Evolutionary conservation across 306 rosid genomes (phyloP).

Genomic region (Carpinus fangiana): DNA sequence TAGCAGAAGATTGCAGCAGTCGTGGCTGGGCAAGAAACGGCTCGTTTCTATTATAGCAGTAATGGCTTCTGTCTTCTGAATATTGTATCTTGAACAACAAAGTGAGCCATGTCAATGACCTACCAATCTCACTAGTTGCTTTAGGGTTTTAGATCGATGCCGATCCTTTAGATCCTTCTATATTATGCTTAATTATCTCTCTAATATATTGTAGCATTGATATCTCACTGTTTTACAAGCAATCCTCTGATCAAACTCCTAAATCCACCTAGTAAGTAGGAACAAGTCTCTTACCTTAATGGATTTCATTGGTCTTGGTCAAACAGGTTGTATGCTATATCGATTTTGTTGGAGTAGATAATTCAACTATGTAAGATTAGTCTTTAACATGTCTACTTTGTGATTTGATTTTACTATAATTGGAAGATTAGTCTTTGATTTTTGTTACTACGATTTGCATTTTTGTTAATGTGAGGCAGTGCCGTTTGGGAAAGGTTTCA

Average conservation of each 20-base stretch:
- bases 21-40: no score
- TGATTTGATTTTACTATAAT: background rate
- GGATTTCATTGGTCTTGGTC: conserved; percentile 3
- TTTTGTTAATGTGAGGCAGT: conserved; percentile 35
- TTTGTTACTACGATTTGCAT: background rate
- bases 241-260: background rate
- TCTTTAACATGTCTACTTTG: background rate
- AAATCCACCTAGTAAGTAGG: background rate
- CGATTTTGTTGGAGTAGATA: conserved; percentile 26
- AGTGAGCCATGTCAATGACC: no score
- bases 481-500: conserved; percentile 38
- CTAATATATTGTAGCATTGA: background rate
- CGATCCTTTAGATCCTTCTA: conserved; percentile 29
- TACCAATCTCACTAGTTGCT: no score
- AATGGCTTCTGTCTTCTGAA: no score
- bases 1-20: no score
- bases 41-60: no score
- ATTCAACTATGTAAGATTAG: conserved; percentile 46
- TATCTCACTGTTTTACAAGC: background rate
- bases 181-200: background rate
- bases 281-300: background rate
- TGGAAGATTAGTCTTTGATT: background rate
- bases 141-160: no score
- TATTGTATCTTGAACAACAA: no score
- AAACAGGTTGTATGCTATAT: conserved; percentile 51